Evolutionary conservation across 1,284 basidiomycete genomes (phyloP).

Genomic region (Trichosporon asahii): DNA sequence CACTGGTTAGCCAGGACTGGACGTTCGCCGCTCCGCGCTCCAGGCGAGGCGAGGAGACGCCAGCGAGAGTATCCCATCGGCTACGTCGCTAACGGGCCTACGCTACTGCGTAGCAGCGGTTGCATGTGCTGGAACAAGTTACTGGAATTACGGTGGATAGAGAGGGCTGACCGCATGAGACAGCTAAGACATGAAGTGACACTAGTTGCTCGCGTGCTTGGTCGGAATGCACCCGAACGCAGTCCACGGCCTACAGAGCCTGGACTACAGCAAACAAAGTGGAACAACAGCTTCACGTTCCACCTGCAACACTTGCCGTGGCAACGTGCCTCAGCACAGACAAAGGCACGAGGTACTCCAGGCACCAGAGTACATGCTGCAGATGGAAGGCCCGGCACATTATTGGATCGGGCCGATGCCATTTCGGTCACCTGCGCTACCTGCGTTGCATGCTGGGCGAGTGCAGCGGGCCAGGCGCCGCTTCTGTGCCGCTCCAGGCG

Average conservation of each 20-base stretch:
- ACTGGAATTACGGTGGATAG: too few relatives aligned
- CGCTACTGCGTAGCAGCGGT: too few relatives aligned
- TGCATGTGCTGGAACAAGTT: too few relatives aligned
- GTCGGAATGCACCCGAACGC: not conserved
- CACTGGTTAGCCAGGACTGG: too few relatives aligned
- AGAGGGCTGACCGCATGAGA: not conserved
- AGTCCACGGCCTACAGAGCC: not conserved
- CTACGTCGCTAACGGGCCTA: not conserved
- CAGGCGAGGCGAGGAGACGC: not conserved
- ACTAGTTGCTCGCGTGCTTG: not conserved
- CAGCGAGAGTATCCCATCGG: too few relatives aligned
- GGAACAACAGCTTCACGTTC: too few relatives aligned
- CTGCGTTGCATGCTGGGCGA: not conserved
- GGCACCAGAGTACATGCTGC: too few relatives aligned
- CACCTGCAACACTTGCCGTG: too few relatives aligned
- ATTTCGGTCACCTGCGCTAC: not conserved
- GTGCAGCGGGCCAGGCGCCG: not conserved
- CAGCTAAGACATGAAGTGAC: not conserved
- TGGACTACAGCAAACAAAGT: too few relatives aligned
- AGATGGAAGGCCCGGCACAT: not conserved
- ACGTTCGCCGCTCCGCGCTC: too few relatives aligned
- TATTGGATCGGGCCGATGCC: not conserved
- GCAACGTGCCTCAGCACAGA: too few relatives aligned
- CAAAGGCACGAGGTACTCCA: too few relatives aligned
- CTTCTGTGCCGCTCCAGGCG: not conserved